phyloP scores from a whole-genome alignment of 345 rosid species.

The Populus davidiana region DNA sequence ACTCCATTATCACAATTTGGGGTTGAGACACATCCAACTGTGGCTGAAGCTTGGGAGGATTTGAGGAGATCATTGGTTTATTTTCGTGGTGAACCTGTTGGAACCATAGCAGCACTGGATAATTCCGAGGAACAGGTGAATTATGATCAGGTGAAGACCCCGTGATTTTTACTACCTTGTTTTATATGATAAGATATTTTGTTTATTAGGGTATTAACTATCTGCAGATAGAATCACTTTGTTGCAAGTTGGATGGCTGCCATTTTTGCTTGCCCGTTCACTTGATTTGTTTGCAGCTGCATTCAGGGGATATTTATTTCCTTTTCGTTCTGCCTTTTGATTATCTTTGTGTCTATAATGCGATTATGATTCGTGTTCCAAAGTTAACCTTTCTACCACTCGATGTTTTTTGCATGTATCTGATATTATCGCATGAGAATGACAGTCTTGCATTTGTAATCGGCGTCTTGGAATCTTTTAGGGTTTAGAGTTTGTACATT shows the following conservation, averaged over 20 bases:
- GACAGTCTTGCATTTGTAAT: background rate
- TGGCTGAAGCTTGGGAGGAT: slow-evolving; percentile 85
- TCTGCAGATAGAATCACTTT: background rate
- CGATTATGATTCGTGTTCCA: background rate
- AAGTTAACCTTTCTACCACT: background rate
- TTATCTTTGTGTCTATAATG: background rate
- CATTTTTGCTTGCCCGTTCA: background rate
- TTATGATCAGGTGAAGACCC: slow-evolving; percentile 76
- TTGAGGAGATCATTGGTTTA: slow-evolving; percentile 63
- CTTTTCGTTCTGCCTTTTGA: background rate
- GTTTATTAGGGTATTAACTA: background rate
- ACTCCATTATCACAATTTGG: slow-evolving; percentile 51
- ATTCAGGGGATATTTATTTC: background rate
- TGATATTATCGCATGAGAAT: background rate
- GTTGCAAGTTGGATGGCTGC: background rate
- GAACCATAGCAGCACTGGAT: slow-evolving; percentile 86
- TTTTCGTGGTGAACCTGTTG: slow-evolving; percentile 89
- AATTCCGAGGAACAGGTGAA: slow-evolving; percentile 75
- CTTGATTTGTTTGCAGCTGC: background rate
- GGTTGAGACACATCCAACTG: slow-evolving; percentile 61
- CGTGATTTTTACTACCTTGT: background rate
- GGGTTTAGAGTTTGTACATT: background rate
- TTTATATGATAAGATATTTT: background rate
- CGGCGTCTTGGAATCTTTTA: background rate
- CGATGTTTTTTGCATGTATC: background rate